phyloP scores from a whole-genome alignment of 192 early-diverging fungal genomes.

The Chytriomyces confervae region DNA sequence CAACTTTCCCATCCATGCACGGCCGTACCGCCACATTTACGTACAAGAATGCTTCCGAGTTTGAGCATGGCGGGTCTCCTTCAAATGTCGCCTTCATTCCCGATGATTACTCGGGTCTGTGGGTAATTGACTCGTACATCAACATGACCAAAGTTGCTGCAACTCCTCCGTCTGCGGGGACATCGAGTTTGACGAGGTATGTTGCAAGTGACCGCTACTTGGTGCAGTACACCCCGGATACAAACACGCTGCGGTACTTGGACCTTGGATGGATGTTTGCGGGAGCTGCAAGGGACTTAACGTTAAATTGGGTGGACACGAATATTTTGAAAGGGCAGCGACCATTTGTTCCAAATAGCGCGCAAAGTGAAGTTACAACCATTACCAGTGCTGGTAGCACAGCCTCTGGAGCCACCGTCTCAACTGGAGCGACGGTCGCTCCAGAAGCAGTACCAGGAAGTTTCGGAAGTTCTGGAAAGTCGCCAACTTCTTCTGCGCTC shows the following conservation, averaged over 20 bases:
- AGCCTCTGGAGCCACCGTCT: not conserved
- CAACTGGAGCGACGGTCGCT: not conserved
- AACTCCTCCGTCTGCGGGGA: slow-evolving; percentile 3
- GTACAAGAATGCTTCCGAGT: slow-evolving; percentile 18
- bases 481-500: not conserved
- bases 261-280: slow-evolving; percentile 35
- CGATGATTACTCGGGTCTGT: slow-evolving; percentile 23
- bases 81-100: slow-evolving; percentile 30
- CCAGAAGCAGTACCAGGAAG: slow-evolving; percentile 1
- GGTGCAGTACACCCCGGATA: slow-evolving; percentile 31
- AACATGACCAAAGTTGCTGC: slow-evolving; percentile 20
- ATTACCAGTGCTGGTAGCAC: too few species aligned
- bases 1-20: slow-evolving; percentile 20
- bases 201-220: slow-evolving; percentile 18
- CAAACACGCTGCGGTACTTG: slow-evolving; percentile 18
- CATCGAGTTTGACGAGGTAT: slow-evolving; percentile 17
- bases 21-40: slow-evolving; percentile 29
- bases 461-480: not conserved
- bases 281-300: not conserved
- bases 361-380: too few species aligned
- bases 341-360: too few species aligned
- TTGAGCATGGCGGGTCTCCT: slow-evolving; percentile 24
- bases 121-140: slow-evolving; percentile 29
- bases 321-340: not conserved
- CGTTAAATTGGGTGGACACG: slow-evolving; percentile 5